phyloP scores from a whole-genome alignment of 129 eudicot genomes.

The Flaveria robusta region DNA sequence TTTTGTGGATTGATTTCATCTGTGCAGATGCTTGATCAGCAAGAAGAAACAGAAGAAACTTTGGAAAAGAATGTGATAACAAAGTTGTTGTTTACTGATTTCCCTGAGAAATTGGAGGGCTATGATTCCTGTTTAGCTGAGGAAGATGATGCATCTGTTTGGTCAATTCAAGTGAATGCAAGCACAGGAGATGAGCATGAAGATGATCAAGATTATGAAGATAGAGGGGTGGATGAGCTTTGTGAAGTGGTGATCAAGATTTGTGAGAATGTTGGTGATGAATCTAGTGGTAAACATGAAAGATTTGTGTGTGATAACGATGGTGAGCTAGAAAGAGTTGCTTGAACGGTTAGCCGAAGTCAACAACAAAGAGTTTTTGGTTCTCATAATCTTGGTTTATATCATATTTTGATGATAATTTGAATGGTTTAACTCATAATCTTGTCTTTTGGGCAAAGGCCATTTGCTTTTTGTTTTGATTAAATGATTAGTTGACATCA shows the following conservation, averaged over 20 bases:
- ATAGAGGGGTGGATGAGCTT: conserved; percentile 28
- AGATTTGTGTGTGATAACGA: conserved; percentile 56
- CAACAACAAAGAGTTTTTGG: conserved; percentile 45
- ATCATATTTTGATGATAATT: background rate
- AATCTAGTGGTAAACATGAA: conserved; percentile 34
- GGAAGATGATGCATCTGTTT: conserved; percentile 64
- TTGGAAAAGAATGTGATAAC: conserved; percentile 51
- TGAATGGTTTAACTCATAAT: background rate
- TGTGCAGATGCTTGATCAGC: conserved; percentile 44
- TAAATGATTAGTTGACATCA: background rate
- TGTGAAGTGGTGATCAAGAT: conserved; percentile 66
- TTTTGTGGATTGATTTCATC: conserved; percentile 3
- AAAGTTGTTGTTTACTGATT: conserved; percentile 67
- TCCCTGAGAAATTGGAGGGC: conserved; percentile 49
- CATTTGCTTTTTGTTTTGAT: background rate
- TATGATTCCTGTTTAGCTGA: conserved; percentile 52
- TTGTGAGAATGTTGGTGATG: conserved; percentile 32
- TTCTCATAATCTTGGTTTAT: background rate
- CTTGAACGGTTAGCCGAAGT: conserved; percentile 46
- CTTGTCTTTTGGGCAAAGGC: background rate
- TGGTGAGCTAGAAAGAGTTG: conserved; percentile 47
- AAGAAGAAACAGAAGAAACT: conserved; percentile 39
- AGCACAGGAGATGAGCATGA: conserved; percentile 53
- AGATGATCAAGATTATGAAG: conserved; percentile 34
- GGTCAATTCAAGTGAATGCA: conserved; percentile 89